Evolutionary conservation across 2,329 filamentous ascomycete genomes (phyloP).

Genomic region (Zasmidium angulare): DNA sequence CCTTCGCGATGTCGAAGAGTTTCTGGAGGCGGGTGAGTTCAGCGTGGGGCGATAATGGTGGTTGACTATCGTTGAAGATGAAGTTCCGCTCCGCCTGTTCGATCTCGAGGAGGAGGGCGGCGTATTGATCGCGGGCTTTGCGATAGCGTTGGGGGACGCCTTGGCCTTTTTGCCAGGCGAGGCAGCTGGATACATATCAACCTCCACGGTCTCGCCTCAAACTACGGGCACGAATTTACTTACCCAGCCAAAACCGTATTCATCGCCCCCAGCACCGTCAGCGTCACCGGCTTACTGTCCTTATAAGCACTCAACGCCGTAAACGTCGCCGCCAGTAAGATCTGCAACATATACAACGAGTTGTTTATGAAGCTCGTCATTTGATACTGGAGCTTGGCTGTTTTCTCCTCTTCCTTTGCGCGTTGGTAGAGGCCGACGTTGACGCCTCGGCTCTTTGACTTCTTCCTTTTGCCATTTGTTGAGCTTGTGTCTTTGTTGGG

Average conservation of each 20-base stretch:
- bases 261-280: slow-evolving; percentile 16
- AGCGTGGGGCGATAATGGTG: slow-evolving; percentile 2
- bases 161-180: slow-evolving; percentile 21
- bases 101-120: slow-evolving; percentile 12
- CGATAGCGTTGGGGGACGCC: slow-evolving; percentile 17
- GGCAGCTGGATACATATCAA: neutral
- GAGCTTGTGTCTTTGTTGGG: no score
- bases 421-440: neutral
- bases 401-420: neutral
- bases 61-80: neutral
- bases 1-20: slow-evolving; percentile 11
- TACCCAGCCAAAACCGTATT: slow-evolving; percentile 18
- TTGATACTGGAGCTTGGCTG: slow-evolving; percentile 3
- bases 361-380: slow-evolving; percentile 13
- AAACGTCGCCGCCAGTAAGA: slow-evolving; percentile 18
- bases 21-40: slow-evolving; percentile 1
- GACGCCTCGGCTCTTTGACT: neutral
- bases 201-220: neutral
- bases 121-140: slow-evolving; percentile 13
- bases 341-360: slow-evolving; percentile 15
- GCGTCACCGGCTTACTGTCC: slow-evolving; percentile 1
- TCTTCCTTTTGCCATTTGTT: no score
- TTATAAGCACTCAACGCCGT: slow-evolving; percentile 17
- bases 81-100: slow-evolving; percentile 16
- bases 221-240: no score